Evolutionary conservation across 306 rosid species (phyloP), one percentile per base, ranked within the genome.

Genomic region (Cicer pinnatifidum): DNA sequence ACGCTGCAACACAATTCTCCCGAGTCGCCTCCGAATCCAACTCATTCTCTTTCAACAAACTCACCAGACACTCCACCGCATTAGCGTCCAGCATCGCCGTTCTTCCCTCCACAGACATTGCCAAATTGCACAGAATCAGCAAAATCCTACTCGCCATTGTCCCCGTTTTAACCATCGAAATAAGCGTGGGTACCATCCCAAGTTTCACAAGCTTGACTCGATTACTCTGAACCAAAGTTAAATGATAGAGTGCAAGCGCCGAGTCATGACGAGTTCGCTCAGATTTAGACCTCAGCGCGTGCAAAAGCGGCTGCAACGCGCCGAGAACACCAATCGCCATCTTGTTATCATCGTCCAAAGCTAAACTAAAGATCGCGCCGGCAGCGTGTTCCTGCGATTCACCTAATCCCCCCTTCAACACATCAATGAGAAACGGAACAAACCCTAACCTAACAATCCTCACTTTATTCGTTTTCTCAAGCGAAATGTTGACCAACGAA

Each of bases 361-460:
- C 96, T 33, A 95, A 70, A 69, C 99, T 95, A 78, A 95, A 95
- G 1, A 95, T 82, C 6, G 96, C 96, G 6, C 99, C 99, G 11
- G 95, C 97, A n/a, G 96, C 96, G 82, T 91, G 97, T 44, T 95
- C 99, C 85, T 91, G 97, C 54, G 97, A 51, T 50, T 95, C 97
- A 52, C 67, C 16, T 82, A 70, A 83, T 67, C 91, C 96, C 0
- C 86, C 82, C 17, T 85, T 92, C 81, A 95, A 65, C 4, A 82
- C 91, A 51, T 95, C 97, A 43, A 95, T 84, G 0, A 95, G 75
- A 9, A 35, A 50, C 0, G 97, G 90, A 64, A 95, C 81, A 61
- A 95, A 88, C 54, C 96, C 97, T 9, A 85, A 82, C 83, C 99
- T 83, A 11, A 90, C 97, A 58, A 95, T 91, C 81, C 73, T 85